phyloP scores from a whole-genome alignment of 208 protist species.

The Crithidia expoeki region DNA sequence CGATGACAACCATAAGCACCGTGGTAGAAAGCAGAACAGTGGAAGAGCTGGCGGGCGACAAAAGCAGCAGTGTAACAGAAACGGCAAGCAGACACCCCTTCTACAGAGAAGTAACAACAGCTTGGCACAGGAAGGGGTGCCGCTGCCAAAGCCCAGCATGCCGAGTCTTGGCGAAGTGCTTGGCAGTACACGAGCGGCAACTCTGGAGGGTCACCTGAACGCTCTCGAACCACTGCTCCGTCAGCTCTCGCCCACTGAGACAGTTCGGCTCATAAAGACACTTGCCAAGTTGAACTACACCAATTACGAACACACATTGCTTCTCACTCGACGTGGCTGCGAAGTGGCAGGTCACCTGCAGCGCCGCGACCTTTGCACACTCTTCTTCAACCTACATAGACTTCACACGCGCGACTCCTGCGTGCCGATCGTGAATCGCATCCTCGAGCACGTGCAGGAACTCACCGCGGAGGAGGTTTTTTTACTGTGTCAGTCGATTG shows the following conservation, averaged over 20 bases:
- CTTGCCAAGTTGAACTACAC: conserved; percentile 72
- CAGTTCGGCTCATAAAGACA: conserved; percentile 46
- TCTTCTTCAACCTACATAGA: conserved; percentile 81
- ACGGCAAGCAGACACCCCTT: neutral
- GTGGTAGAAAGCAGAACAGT: neutral
- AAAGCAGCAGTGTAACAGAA: neutral
- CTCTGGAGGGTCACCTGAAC: conserved; percentile 50
- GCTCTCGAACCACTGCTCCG: conserved; percentile 58
- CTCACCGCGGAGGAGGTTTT: conserved; percentile 54
- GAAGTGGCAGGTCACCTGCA: conserved; percentile 63
- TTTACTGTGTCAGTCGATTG: conserved; percentile 60
- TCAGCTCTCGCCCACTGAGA: conserved; percentile 53
- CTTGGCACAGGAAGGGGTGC: neutral
- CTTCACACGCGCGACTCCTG: conserved; percentile 81
- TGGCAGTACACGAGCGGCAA: conserved; percentile 28
- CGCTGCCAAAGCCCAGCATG: neutral
- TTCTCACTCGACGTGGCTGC: conserved; percentile 75
- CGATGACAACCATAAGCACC: neutral
- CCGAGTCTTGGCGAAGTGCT: conserved; percentile 17
- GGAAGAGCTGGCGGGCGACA: neutral
- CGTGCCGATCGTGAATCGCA: conserved; percentile 68
- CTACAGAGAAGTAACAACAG: neutral
- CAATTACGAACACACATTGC: conserved; percentile 66
- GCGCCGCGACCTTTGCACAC: conserved; percentile 48
- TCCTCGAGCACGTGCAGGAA: conserved; percentile 46